Percentiles rank a stretch among this genome's conserved stretches.
Conservation (phyloP, 768 basidiomycete genomes). For the Tephrocybe sp. region DNA sequence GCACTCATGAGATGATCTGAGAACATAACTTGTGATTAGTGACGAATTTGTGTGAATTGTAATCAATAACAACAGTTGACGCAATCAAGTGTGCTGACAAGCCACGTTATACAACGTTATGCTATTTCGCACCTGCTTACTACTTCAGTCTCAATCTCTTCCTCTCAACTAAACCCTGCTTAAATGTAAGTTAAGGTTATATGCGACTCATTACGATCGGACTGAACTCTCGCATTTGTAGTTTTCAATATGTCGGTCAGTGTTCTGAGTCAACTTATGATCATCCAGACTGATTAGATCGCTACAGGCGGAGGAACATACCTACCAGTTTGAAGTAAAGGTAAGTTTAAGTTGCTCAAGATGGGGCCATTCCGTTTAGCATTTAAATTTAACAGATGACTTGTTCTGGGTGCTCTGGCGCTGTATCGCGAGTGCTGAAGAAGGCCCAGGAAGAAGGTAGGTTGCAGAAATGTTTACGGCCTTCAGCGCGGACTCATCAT, state of each 20-base stretch:
- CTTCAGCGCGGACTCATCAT: too few relatives aligned
- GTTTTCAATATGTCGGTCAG: conserved; percentile 12
- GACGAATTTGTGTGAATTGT: too few relatives aligned
- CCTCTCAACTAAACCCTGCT: background rate
- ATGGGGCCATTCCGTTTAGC: background rate
- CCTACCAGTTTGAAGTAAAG: conserved; percentile 85
- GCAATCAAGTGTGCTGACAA: too few relatives aligned
- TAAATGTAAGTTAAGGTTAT: background rate
- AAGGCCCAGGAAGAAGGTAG: conserved; percentile 56
- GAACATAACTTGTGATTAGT: background rate
- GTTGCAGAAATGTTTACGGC: too few relatives aligned
- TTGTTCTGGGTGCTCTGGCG: conserved; percentile 83
- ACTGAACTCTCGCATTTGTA: background rate
- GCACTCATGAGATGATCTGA: background rate
- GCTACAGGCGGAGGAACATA: conserved; percentile 29
- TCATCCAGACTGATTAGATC: conserved; percentile 6
- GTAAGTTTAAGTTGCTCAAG: conserved; percentile 33
- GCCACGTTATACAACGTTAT: too few relatives aligned
- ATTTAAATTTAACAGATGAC: conserved; percentile 62
- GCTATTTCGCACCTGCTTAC: too few relatives aligned
- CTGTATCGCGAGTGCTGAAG: conserved; percentile 69
- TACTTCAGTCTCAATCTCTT: background rate
- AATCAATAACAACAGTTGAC: too few relatives aligned
- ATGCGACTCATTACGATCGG: background rate
- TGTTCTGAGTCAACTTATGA: background rate